Base-by-base conservation (phyloP, 345 rosid genomes). In the Geranium brycei region DNA sequence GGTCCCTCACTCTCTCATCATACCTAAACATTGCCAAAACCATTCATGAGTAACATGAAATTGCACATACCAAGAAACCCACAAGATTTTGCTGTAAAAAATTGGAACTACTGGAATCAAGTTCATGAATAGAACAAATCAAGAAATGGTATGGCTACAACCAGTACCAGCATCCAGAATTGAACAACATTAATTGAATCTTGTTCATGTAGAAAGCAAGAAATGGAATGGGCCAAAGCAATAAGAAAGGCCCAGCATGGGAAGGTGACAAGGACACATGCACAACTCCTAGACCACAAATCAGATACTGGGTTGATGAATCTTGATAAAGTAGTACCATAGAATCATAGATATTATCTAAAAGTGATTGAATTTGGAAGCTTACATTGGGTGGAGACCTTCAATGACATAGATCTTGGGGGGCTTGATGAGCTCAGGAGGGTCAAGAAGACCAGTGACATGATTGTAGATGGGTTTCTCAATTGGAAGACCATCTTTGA, bases 321-420 rank as follows among this genome's bases (percentile, higher is more conserved):
- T 35, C 7, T 4, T 35, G 41, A 35, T 35, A 35, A 35, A 4
- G 41, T 35, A 23, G 28, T 23, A 23, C 28, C 47, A 38, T 5
- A 10, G 11, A 38, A 8, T 8, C 53, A 47, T 47, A 47, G 53
- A 47, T 47, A 47, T 3, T 47, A 11, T 11, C 53, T 47, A 57
- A 14, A 13, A 72, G 53, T 35, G 41, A 35, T 1, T 35, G 41
- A 35, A 35, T 35, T 35, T 5, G 7, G 28, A 23, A 23, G 53
- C 95, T 89, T 82, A 93, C 99, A 93, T 90, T 40, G 99, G 99
- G 63, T 93, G 99, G 62, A 93, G 76, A 18, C 99, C 99, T 88
- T 93, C 99, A 71, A 93, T 90, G 68, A 93, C 97, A 58, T 87
- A 91, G 71, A 93, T 93, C 87, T 85, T 93, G 12, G 99, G 99